Evolutionary conservation across 1,284 basidiomycete species (phyloP).

Genomic region (Melampsora larici-populina): DNA sequence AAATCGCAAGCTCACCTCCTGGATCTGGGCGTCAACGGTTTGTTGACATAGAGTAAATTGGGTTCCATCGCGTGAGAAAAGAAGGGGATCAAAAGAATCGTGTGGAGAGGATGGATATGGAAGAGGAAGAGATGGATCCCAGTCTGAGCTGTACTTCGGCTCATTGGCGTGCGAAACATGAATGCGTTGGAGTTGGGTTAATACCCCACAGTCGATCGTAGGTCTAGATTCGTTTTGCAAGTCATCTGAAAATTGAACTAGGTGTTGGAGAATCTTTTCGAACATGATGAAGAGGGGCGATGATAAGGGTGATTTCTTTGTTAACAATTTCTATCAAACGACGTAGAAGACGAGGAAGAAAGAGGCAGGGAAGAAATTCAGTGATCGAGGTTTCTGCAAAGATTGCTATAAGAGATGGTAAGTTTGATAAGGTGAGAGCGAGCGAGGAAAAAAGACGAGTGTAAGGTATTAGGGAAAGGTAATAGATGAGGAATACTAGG

Average conservation of each 20-base stretch:
- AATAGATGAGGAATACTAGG: too few relatives aligned
- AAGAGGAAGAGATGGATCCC: conserved; percentile 29
- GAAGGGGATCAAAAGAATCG: conserved; percentile 19
- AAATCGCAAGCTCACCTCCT: too few relatives aligned
- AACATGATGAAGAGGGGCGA: conserved; percentile 4
- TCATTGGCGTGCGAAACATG: conserved; percentile 36
- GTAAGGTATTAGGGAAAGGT: too few relatives aligned
- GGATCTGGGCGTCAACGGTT: too few relatives aligned
- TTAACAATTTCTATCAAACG: too few relatives aligned
- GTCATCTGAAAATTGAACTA: conserved; percentile 34
- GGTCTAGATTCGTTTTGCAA: conserved; percentile 32
- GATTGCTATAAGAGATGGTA: too few relatives aligned
- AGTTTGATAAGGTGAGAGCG: too few relatives aligned
- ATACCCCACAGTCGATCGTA: conserved; percentile 29
- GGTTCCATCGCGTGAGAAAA: conserved; percentile 23
- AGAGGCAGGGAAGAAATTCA: too few relatives aligned
- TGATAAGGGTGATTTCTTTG: too few relatives aligned
- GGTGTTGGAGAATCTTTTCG: conserved; percentile 37
- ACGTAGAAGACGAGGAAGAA: too few relatives aligned
- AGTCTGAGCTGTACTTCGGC: conserved; percentile 25
- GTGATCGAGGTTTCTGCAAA: too few relatives aligned
- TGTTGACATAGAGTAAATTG: conserved; percentile 23
- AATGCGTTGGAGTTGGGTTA: conserved; percentile 17
- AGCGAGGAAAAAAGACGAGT: too few relatives aligned
- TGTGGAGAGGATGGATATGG: conserved; percentile 3